A percentile compares a stretch with the other conserved stretches of the same genome.
phyloP scores from a whole-genome alignment of 345 rosid genomes.

The Euphorbia peplus region DNA sequence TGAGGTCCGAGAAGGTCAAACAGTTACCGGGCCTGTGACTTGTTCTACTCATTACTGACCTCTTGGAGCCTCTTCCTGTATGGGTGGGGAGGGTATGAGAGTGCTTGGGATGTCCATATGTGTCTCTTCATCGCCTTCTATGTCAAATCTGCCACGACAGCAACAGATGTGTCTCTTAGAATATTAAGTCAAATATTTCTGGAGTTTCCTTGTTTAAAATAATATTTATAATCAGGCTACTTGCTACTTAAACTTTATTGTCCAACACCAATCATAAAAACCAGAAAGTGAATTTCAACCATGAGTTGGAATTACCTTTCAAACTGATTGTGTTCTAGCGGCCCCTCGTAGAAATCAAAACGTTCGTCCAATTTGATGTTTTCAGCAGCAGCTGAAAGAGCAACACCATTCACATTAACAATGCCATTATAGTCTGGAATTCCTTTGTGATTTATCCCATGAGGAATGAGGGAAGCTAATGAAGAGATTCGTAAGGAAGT shows the following conservation, averaged over 20 bases:
- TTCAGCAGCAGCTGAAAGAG: conserved; percentile 57
- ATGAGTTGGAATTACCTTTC: conserved; percentile 47
- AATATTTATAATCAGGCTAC: background rate
- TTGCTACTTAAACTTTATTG: background rate
- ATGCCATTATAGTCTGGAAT: conserved; percentile 2
- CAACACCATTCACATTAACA: conserved; percentile 15
- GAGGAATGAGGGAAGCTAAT: too few relatives aligned
- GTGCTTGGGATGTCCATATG: conserved; percentile 47
- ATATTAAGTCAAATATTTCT: background rate
- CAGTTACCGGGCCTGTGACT: too few relatives aligned
- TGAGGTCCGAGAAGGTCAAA: too few relatives aligned
- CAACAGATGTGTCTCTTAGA: background rate
- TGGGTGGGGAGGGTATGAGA: conserved; percentile 51
- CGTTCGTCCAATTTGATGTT: conserved; percentile 66
- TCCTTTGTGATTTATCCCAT: background rate
- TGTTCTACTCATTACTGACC: too few relatives aligned
- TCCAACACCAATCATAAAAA: background rate
- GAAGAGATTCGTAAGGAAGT: too few relatives aligned
- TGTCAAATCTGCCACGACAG: conserved; percentile 62
- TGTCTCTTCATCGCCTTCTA: conserved; percentile 63
- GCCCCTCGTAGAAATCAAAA: conserved; percentile 51
- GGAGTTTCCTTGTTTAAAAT: background rate
- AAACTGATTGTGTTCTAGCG: conserved; percentile 49
- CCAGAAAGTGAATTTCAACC: background rate
- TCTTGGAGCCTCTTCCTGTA: conserved; percentile 37